Conservation (phyloP, 306 rosid species). For the Fagus crenata region DNA sequence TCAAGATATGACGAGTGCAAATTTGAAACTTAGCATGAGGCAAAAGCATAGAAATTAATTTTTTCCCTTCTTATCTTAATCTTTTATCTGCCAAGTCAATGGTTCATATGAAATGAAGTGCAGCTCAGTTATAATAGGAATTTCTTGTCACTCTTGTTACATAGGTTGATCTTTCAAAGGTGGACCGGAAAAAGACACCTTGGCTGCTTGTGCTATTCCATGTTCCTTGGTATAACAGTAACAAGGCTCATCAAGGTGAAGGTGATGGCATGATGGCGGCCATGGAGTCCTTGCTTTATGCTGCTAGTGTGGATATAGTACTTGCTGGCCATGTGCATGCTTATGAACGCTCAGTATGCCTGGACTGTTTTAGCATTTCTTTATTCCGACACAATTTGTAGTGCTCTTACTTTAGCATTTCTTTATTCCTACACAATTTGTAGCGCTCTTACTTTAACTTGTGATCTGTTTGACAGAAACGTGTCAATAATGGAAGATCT, state of each 20-base stretch:
- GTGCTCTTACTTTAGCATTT: conserved; percentile 11
- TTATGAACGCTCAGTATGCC: conserved; percentile 79
- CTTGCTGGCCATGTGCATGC: conserved; percentile 93
- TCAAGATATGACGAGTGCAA: not conserved
- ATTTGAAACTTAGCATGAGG: not conserved
- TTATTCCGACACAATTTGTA: not conserved
- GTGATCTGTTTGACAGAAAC: conserved; percentile 49
- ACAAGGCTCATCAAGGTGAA: conserved; percentile 87
- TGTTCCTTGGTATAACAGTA: conserved; percentile 95
- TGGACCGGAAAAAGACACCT: conserved; percentile 76
- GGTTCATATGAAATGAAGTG: not conserved
- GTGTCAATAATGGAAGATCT: conserved; percentile 56
- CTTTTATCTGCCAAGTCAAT: not conserved
- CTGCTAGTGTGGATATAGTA: conserved; percentile 72
- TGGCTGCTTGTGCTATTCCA: conserved; percentile 80
- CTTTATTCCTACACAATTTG: not conserved
- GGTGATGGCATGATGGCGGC: conserved; percentile 72
- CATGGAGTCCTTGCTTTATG: conserved; percentile 78
- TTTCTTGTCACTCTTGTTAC: conserved; percentile 22
- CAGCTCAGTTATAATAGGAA: not conserved
- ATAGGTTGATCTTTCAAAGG: conserved; percentile 71
- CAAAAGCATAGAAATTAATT: not conserved
- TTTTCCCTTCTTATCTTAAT: not conserved
- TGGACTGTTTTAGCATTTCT: not conserved
- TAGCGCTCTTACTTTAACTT: conserved; percentile 12